Conservation (phyloP, 179 eudicot species). For the Silene coronaria region DNA sequence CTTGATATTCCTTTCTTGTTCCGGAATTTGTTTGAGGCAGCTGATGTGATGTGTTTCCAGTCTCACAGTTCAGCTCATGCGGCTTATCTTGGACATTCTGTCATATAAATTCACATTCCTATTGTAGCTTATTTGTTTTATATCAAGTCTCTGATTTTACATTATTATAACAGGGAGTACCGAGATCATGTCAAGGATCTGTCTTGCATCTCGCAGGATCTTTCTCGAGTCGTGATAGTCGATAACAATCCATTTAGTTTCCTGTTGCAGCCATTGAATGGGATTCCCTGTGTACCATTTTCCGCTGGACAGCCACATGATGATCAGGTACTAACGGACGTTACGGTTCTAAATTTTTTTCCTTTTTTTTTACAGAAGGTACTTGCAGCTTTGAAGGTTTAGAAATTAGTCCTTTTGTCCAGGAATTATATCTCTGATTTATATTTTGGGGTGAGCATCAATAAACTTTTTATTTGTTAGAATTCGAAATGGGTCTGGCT, state of each 20-base stretch:
- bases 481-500: too few species aligned
- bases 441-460: too few species aligned
- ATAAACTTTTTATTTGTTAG: too few species aligned
- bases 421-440: background rate
- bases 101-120: background rate
- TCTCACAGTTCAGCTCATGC: background rate
- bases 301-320: conserved; percentile 91
- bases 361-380: too few species aligned
- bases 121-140: background rate
- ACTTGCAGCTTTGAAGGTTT: background rate
- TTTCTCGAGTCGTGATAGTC: conserved; percentile 69
- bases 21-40: background rate
- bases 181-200: conserved; percentile 94
- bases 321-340: conserved; percentile 53
- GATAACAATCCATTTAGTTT: conserved; percentile 97
- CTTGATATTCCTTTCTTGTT: background rate
- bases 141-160: background rate
- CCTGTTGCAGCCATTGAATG: conserved; percentile 86
- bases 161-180: conserved; percentile 51
- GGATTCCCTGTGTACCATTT: conserved; percentile 91
- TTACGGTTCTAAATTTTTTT: too few species aligned
- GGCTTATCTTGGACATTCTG: background rate
- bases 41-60: too few species aligned
- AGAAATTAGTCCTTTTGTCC: background rate
- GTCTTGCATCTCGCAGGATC: conserved; percentile 67